Evolutionary conservation across 1,139 yeast genomes (phyloP), one percentile per base, ranked within the genome.

Genomic region (Candida sanyaensis): DNA sequence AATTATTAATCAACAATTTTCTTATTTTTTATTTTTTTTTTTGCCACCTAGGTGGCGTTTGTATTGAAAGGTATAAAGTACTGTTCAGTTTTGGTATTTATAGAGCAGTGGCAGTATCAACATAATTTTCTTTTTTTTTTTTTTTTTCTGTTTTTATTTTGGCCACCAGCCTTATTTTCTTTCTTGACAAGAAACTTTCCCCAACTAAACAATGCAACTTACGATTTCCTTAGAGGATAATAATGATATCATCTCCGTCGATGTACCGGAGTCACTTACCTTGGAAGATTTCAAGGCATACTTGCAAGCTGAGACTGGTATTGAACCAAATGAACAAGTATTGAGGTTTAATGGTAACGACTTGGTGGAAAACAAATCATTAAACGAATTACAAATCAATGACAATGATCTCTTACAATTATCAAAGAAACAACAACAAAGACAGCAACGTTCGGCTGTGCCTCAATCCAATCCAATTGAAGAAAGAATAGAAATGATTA

Each of bases 221-320:
- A 72, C 75, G 3, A 62, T 75, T 6, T 65, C 75, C 3, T 58
- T 65, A 45, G 75, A 71, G 48, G 46, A 53, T 8, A 57, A 59
- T 17, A 69, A 65, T 33, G 64, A 60, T 37, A 60, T 72, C 24
- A 55, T 73, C 17, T 52, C 79, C 1, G 76, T 83, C 1, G 91
- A 86, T 47, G 75, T 86, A 3, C 81, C 91, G 2, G 80, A 72
- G 1, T 86, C 86, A 17, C 78, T 91, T 72, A 62, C 81, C 0
- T 63, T 90, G 7, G 76, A 65, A 11, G 97, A 91, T 62, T 78
- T 92, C 57, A 77, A 81, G 51, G 96, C 96, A 0, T 84, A 87
- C 55, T 64, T 92, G 6, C 90, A 85, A 55, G 84, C 90, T 2
- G 97, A 91, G 59, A 79, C 90, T 21, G 77, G 73, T 24, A 75